A percentile compares a stretch with the other conserved stretches of the same genome.
Evolutionary conservation across 2,329 filamentous ascomycete species (phyloP).

Genomic region (Fusarium sublunatum): DNA sequence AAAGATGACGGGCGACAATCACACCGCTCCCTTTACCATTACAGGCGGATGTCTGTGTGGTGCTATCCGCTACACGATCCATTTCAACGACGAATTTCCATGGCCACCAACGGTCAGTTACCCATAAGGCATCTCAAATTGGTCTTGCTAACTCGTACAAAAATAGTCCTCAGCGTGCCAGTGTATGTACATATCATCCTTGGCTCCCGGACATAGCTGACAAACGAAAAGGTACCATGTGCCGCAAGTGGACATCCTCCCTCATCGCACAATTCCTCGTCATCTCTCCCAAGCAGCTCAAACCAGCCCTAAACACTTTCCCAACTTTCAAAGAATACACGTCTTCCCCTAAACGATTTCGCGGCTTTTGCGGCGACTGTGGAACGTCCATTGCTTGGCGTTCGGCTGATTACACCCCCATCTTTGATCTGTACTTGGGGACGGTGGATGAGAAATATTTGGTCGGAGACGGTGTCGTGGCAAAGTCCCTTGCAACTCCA

Average conservation of each 20-base stretch:
- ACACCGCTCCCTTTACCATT: neutral
- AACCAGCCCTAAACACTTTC: constrained; percentile 5
- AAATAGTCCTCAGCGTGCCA: constrained; percentile 27
- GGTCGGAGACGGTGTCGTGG: neutral
- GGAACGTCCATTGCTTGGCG: constrained; percentile 25
- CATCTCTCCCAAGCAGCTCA: constrained; percentile 11
- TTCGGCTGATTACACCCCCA: constrained; percentile 18
- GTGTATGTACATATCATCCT: neutral
- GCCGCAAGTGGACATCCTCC: constrained; percentile 32
- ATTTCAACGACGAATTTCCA: constrained; percentile 7
- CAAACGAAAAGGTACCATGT: constrained; percentile 27
- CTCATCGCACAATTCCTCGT: constrained; percentile 26
- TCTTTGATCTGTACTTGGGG: constrained; percentile 27
- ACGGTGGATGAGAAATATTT: constrained; percentile 29
- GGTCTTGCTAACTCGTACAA: neutral
- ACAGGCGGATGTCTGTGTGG: constrained; percentile 24
- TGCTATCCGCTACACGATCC: constrained; percentile 19
- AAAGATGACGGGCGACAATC: neutral
- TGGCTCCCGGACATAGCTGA: neutral
- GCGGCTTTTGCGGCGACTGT: constrained; percentile 22
- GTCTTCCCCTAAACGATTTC: constrained; percentile 17
- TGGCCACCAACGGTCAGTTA: constrained; percentile 19
- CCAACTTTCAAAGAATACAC: constrained; percentile 18
- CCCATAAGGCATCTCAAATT: neutral
- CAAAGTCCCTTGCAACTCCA: constrained; percentile 12